Evolutionary conservation across 2,329 filamentous ascomycete genomes (phyloP), one percentile per base, ranked within the genome.

Genomic region (Aspergillus ustus): DNA sequence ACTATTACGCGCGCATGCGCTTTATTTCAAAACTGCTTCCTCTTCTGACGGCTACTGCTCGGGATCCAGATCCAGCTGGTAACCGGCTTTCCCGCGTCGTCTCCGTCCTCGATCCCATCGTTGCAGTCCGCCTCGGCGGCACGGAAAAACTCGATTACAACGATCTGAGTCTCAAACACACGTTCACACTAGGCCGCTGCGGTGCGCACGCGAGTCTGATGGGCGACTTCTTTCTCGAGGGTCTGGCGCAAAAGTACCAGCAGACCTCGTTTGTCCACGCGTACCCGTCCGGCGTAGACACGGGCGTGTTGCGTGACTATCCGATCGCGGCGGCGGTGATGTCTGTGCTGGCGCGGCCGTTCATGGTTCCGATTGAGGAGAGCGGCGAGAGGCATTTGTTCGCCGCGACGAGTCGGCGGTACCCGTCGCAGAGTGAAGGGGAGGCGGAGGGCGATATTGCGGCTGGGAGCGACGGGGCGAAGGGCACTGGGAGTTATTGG

Each of bases 1-100:
- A 81, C 58, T 82, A 80, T 63, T 83, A 83, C 60, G 76, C 80
- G 17, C 76, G 75, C 13, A 80, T 82, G 63, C 74, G 80, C 0
- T 76, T 83, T 15, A 75, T 82, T 22, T 68, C 72, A 15, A 77
- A 80, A 43, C 71, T 83, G 4, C 62, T 77, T 0, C 79, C 81
- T 0, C 66, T 70, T 0, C 65, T 82, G n/a, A 73, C 67, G 34
- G 64, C 69, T 9, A 65, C 63, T n/a, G 61, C 61, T 20, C 20
- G 56, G 17, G 59, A 57, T 9, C 1, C 29, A 6, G 34, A 31
- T n/a, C 4, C 8, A 9, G 20, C 31, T 44, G 51, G 61, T 0
- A 70, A 75, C n/a, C 72, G 58, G 29, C 48, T 61, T n/a, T 63
- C 77, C 6, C 78, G 75, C 29, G 77, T 81, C 4, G 61, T 82